phyloP scores from a whole-genome alignment of 495 filamentous ascomycete species.

The Annulohypoxylon nitens region DNA sequence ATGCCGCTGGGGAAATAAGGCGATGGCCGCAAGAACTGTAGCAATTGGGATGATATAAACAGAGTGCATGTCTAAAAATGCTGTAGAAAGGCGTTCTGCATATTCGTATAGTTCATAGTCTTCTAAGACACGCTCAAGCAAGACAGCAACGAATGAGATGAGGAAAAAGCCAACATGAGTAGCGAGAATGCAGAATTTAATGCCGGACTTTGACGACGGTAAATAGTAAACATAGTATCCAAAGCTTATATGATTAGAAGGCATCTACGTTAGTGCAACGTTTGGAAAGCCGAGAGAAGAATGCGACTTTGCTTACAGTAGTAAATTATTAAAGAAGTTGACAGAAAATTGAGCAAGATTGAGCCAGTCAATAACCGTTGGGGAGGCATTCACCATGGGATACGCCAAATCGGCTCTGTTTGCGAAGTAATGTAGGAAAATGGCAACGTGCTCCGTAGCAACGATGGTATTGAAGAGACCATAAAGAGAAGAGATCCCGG shows the following conservation, averaged over 20 bases:
- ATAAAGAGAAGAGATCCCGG: constrained; percentile 13
- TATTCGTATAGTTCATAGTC: neutral
- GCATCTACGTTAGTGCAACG: neutral
- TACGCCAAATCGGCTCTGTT: neutral
- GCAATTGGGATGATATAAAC: neutral
- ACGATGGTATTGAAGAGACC: constrained; percentile 22
- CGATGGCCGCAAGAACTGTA: neutral
- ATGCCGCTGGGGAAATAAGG: constrained; percentile 11
- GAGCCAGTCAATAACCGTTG: constrained; percentile 17
- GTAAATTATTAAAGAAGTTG: constrained; percentile 12
- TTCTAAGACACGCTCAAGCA: constrained; percentile 1
- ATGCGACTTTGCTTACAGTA: constrained; percentile 13
- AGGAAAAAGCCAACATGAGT: constrained; percentile 1
- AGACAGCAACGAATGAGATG: neutral
- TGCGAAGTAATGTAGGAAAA: constrained; percentile 3
- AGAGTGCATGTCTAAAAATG: neutral
- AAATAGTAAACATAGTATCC: neutral
- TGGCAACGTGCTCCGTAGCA: constrained; percentile 14
- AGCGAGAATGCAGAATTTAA: neutral
- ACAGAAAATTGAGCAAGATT: constrained; percentile 20
- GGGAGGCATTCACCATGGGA: neutral
- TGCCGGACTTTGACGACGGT: neutral
- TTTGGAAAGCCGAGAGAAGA: neutral
- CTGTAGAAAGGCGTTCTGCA: neutral
- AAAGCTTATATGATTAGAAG: neutral